These are phyloP conservation scores for Hibiscus tridactylites DNA, from an alignment of 345 rosid genomes.

Conservation along the genomic window DNA sequence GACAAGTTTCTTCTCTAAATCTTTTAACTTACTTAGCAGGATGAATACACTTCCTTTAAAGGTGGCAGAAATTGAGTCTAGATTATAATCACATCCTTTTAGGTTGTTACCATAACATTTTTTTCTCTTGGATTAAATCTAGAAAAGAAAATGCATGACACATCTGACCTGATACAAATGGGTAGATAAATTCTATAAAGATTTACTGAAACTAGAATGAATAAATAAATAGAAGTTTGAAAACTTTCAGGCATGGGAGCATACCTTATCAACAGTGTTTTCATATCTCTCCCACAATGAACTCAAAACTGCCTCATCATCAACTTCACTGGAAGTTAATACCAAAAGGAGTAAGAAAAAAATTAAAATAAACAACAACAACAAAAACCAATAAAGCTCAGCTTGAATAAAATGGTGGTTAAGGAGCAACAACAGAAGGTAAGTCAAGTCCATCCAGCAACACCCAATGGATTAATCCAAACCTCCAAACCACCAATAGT, in stretches of 20 bases:
- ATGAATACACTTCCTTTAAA: neutral
- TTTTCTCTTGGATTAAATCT: conserved; percentile 14
- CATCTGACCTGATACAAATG: neutral
- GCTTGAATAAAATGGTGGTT: neutral
- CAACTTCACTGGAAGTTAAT: neutral
- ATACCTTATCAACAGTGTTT: conserved; percentile 47
- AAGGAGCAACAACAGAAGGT: neutral
- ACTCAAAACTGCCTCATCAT: conserved; percentile 24
- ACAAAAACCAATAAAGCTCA: neutral
- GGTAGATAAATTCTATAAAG: conserved; percentile 1
- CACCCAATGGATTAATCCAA: neutral
- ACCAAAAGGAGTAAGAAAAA: neutral
- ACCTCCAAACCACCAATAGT: neutral
- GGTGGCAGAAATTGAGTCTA: neutral
- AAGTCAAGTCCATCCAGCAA: neutral
- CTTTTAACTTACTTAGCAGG: neutral
- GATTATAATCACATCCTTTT: neutral
- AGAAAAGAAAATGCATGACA: neutral
- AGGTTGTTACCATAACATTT: neutral
- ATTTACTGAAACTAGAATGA: neutral
- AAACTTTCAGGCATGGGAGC: conserved; percentile 20
- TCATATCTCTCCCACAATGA: conserved; percentile 52
- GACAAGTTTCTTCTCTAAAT: neutral
- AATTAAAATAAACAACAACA: neutral
- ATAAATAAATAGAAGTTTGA: neutral